Evolutionary conservation across 2,329 filamentous ascomycete genomes (phyloP).

Genomic region (Leptographium flavum): DNA sequence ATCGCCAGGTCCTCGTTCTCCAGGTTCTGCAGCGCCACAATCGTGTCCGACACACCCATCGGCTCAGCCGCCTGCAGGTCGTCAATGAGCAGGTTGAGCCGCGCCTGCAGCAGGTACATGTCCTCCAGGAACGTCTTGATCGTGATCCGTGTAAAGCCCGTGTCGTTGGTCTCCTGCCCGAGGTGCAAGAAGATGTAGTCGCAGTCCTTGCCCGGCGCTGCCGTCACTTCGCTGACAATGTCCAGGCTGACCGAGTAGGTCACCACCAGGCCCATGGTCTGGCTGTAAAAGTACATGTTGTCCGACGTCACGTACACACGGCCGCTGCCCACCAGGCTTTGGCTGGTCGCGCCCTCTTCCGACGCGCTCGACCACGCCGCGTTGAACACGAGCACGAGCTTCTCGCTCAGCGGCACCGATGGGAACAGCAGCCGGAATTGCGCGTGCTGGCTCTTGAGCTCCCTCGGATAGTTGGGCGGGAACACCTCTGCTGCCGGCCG

Average conservation of each 20-base stretch:
- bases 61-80: constrained; percentile 62
- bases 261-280: constrained; percentile 81
- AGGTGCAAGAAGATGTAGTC: constrained; percentile 84
- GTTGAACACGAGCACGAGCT: constrained; percentile 80
- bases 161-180: constrained; percentile 45
- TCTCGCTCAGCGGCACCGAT: constrained; percentile 60
- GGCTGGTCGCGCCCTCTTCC: constrained; percentile 25
- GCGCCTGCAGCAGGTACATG: constrained; percentile 63
- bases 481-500: constrained; percentile 42
- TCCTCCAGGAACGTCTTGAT: constrained; percentile 91
- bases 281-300: constrained; percentile 91
- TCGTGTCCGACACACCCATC: constrained; percentile 51
- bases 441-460: constrained; percentile 73
- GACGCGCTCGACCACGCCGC: constrained; percentile 62
- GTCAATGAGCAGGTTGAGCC: constrained; percentile 74
- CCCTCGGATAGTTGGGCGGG: constrained; percentile 63
- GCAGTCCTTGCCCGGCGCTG: constrained; percentile 76
- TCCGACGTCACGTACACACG: constrained; percentile 77
- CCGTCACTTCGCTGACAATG: constrained; percentile 75
- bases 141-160: constrained; percentile 58
- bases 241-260: constrained; percentile 65
- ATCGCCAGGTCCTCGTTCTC: constrained; percentile 48
- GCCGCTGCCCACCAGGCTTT: constrained; percentile 48
- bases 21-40: constrained; percentile 60
- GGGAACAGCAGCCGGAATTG: constrained; percentile 92